These are phyloP conservation scores for Leccinum longicurvipes DNA, from an alignment of 768 basidiomycete genomes.

Conservation along the genomic window DNA sequence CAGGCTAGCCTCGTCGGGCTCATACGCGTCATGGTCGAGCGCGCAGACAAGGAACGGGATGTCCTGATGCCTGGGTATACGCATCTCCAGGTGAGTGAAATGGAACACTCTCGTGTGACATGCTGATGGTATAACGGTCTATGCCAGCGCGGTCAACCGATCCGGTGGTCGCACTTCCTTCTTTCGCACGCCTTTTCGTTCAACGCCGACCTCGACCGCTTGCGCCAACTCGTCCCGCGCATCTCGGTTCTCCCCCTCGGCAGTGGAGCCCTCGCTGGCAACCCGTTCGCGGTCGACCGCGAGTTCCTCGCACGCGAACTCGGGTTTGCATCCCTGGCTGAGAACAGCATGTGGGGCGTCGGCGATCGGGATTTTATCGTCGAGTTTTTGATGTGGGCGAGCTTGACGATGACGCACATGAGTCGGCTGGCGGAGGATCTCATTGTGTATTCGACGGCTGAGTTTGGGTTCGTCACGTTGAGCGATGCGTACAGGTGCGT, in stretches of 20 bases:
- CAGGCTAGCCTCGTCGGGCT: constrained; percentile 70
- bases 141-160: constrained; percentile 97
- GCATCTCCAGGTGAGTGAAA: constrained; percentile 76
- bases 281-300: constrained; percentile 91
- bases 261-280: constrained; percentile 92
- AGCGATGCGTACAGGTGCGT: constrained; percentile 94
- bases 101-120: neutral
- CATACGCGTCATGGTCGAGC: constrained; percentile 83
- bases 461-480: constrained; percentile 95
- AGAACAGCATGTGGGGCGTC: constrained; percentile 97
- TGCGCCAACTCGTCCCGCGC: constrained; percentile 80
- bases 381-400: constrained; percentile 97
- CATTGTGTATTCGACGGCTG: constrained; percentile 94
- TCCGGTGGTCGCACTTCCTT: constrained; percentile 97
- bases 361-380: constrained; percentile 96
- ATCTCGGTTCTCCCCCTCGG: constrained; percentile 93
- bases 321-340: constrained; percentile 82
- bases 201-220: constrained; percentile 81
- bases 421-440: constrained; percentile 95
- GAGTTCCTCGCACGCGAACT: constrained; percentile 90
- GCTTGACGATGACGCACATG: constrained; percentile 88
- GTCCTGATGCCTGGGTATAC: constrained; percentile 94
- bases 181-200: constrained; percentile 95
- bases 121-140: constrained; percentile 36
- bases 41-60: constrained; percentile 92